These are phyloP conservation scores for Anastatica hierochuntica DNA, from an alignment of 345 rosid species.

Conservation along the genomic window DNA sequence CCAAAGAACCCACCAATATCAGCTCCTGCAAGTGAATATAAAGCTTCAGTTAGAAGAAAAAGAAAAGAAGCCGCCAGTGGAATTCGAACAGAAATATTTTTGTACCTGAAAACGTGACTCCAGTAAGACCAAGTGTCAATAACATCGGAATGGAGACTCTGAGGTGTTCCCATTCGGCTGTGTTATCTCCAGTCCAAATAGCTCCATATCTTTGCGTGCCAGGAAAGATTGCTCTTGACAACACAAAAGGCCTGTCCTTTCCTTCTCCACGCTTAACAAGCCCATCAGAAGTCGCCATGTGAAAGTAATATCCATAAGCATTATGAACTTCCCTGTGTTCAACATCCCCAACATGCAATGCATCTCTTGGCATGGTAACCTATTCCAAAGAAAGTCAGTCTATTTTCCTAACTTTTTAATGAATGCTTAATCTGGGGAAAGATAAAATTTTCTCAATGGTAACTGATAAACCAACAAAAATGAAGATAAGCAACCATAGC, in stretches of 20 bases:
- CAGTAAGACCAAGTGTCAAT: conserved; percentile 81
- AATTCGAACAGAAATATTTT: not conserved
- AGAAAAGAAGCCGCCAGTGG: not conserved
- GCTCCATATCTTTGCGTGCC: conserved; percentile 98
- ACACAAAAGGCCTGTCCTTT: conserved; percentile 90
- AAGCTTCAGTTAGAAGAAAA: not conserved
- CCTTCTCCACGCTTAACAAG: conserved; percentile 83
- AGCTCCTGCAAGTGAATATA: conserved; percentile 51
- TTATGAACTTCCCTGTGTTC: conserved; percentile 96
- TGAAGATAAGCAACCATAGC: too few relatives aligned
- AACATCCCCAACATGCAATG: conserved; percentile 65
- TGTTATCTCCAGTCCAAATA: conserved; percentile 96
- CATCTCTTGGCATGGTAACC: conserved; percentile 98
- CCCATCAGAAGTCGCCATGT: conserved; percentile 98
- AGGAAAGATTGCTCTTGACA: conserved; percentile 90
- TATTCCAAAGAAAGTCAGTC: conserved; percentile 18
- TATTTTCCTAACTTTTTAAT: too few relatives aligned
- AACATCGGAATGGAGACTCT: conserved; percentile 95
- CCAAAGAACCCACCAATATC: conserved; percentile 98
- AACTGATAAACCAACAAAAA: too few relatives aligned
- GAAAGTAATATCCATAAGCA: conserved; percentile 87
- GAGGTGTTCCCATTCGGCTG: conserved; percentile 95
- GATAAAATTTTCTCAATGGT: too few relatives aligned
- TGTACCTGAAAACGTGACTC: conserved; percentile 78
- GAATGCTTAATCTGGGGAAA: too few relatives aligned